These are phyloP conservation scores for Citeromyces siamensis DNA, from an alignment of 1,139 yeast species.

Conservation along the genomic window DNA sequence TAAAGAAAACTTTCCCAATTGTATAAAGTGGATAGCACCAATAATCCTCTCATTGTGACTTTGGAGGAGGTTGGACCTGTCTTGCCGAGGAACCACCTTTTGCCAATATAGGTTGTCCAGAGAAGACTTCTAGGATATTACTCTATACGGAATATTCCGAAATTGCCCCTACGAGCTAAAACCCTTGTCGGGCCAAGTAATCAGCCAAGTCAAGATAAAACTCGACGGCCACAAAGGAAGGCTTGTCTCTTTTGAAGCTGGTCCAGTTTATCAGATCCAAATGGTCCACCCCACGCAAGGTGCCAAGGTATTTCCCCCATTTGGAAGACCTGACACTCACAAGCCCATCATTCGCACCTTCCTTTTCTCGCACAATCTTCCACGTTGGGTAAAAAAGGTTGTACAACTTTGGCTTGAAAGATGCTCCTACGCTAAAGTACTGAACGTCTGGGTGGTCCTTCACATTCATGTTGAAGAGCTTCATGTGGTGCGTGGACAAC, in stretches of 20 bases:
- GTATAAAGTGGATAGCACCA: no score
- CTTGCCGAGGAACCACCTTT: no score
- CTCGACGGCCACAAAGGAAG: conserved; percentile 57
- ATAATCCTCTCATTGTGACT: no score
- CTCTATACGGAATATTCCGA: no score
- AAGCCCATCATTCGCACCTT: conserved; percentile 70
- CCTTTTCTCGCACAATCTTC: conserved; percentile 33
- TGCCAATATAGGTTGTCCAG: no score
- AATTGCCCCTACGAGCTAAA: conserved; percentile 24
- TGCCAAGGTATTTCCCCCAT: conserved; percentile 82
- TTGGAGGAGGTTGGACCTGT: no score
- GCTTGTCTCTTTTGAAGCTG: conserved; percentile 20
- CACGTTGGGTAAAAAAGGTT: conserved; percentile 54
- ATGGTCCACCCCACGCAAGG: conserved; percentile 71
- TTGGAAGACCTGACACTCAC: conserved; percentile 67
- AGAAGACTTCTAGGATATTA: no score
- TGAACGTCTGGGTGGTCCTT: conserved; percentile 46
- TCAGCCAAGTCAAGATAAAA: conserved; percentile 68
- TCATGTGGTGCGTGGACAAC: conserved; percentile 37
- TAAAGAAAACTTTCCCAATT: no score
- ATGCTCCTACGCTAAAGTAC: conserved; percentile 80
- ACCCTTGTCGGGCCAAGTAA: conserved; percentile 51
- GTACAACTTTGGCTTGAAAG: conserved; percentile 48
- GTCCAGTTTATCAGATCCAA: conserved; percentile 76
- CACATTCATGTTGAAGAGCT: conserved; percentile 38